Percentiles rank a stretch among this genome's conserved stretches.
phyloP scores from a whole-genome alignment of 257 asterid species.

The Rhazya stricta region DNA sequence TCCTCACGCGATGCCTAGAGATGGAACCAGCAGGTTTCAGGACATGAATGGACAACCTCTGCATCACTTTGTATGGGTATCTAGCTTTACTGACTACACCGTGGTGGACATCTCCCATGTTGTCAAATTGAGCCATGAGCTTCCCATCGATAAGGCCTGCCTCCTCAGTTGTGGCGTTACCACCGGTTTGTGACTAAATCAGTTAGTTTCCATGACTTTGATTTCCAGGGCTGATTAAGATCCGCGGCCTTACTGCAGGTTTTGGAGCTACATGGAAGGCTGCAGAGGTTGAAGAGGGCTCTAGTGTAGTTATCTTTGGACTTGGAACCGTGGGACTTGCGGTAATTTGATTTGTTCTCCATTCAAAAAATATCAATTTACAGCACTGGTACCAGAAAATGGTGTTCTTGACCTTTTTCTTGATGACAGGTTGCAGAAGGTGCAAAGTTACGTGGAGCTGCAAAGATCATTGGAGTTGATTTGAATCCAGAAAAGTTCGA shows the following conservation, averaged over 20 bases:
- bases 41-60: conserved; percentile 25
- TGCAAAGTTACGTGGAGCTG: conserved; percentile 34
- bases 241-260: conserved; percentile 16
- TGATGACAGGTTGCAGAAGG: conserved; percentile 34
- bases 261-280: conserved; percentile 35
- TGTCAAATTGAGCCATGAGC: conserved; percentile 24
- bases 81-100: conserved; percentile 38
- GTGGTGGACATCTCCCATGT: conserved; percentile 38
- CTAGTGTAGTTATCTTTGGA: conserved; percentile 40
- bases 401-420: too few species aligned
- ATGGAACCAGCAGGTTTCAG: conserved; percentile 31
- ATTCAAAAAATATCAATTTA: too few species aligned
- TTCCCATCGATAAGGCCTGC: conserved; percentile 37
- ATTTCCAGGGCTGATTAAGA: too few species aligned
- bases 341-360: conserved; percentile 16
- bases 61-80: conserved; percentile 27
- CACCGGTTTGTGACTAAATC: conserved; percentile 17
- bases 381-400: too few species aligned
- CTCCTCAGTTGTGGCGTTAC: conserved; percentile 39
- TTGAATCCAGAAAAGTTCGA: conserved; percentile 27
- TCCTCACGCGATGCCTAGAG: conserved; percentile 32
- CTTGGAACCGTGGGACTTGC: conserved; percentile 45
- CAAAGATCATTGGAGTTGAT: conserved; percentile 38
- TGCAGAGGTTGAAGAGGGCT: conserved; percentile 38
- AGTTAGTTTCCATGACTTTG: too few species aligned